These are phyloP conservation scores for Sphaerosporella brunnea DNA, from an alignment of 495 filamentous ascomycete genomes.

Conservation along the genomic window DNA sequence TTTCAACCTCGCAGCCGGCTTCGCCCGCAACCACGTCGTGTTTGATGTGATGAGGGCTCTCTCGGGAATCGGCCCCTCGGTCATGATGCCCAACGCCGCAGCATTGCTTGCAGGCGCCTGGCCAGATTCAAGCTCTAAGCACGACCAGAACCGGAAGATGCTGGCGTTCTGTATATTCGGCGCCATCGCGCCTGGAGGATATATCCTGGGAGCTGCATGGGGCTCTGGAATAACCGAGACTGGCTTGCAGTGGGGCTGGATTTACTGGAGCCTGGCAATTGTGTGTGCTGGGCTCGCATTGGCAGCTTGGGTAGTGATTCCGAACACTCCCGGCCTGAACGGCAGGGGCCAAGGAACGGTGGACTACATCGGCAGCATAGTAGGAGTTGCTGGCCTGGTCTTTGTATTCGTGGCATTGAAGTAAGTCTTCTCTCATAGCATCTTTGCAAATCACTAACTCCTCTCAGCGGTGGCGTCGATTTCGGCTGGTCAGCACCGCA, in stretches of 20 bases:
- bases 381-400: conserved; percentile 39
- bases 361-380: conserved; percentile 34
- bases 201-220: conserved; percentile 35
- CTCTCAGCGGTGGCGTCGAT: conserved; percentile 37
- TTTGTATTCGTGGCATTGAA: conserved; percentile 27
- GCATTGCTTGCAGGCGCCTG: conserved; percentile 39
- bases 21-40: conserved; percentile 31
- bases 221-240: conserved; percentile 34
- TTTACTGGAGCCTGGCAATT: conserved; percentile 40
- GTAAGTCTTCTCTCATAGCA: conserved; percentile 1
- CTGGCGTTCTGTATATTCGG: conserved; percentile 50
- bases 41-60: conserved; percentile 44
- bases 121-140: conserved; percentile 29
- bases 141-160: conserved; percentile 33
- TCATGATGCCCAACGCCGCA: conserved; percentile 44
- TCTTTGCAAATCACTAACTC: background rate
- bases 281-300: conserved; percentile 29
- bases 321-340: conserved; percentile 28
- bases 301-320: conserved; percentile 33
- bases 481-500: conserved; percentile 42
- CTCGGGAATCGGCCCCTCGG: conserved; percentile 43
- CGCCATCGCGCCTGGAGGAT: conserved; percentile 40
- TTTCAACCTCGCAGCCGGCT: conserved; percentile 39
- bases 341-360: conserved; percentile 23
- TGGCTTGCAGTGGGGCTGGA: conserved; percentile 48